A percentile compares a stretch with the other conserved stretches of the same genome.
phyloP scores from a whole-genome alignment of 202 grass and related monocot genomes.

The Setaria italica region DNA sequence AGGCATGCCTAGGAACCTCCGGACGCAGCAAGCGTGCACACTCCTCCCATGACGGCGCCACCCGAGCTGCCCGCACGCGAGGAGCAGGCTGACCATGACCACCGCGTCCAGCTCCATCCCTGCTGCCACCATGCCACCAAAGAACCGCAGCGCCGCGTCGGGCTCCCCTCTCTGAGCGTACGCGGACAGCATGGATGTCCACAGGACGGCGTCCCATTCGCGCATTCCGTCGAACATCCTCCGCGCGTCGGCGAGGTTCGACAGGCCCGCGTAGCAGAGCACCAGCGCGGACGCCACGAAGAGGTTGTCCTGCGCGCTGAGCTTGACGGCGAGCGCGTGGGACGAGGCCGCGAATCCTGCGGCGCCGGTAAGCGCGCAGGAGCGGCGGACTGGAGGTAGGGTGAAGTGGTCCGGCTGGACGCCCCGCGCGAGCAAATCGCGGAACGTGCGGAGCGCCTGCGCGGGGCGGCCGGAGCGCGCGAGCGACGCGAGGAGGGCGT shows the following conservation, averaged over 20 bases:
- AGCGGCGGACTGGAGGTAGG: constrained; percentile 64
- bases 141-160: constrained; percentile 55
- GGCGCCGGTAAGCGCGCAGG: constrained; percentile 49
- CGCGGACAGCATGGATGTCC: constrained; percentile 80
- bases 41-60: constrained; percentile 56
- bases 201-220: constrained; percentile 61
- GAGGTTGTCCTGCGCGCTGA: constrained; percentile 53
- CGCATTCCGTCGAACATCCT: constrained; percentile 72
- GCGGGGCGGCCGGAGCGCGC: constrained; percentile 53
- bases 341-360: constrained; percentile 40
- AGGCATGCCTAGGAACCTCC: constrained; percentile 47
- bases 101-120: constrained; percentile 60
- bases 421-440: constrained; percentile 53
- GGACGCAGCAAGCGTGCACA: constrained; percentile 58
- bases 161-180: constrained; percentile 63
- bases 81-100: constrained; percentile 75
- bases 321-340: constrained; percentile 61
- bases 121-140: constrained; percentile 54
- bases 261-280: constrained; percentile 53
- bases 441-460: constrained; percentile 51
- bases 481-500: constrained; percentile 58
- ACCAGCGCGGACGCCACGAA: constrained; percentile 74
- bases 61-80: constrained; percentile 66
- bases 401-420: constrained; percentile 63
- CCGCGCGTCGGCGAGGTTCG: constrained; percentile 53